Base-by-base conservation (phyloP, 129 eudicot species). In the Ambrosia trifida region DNA sequence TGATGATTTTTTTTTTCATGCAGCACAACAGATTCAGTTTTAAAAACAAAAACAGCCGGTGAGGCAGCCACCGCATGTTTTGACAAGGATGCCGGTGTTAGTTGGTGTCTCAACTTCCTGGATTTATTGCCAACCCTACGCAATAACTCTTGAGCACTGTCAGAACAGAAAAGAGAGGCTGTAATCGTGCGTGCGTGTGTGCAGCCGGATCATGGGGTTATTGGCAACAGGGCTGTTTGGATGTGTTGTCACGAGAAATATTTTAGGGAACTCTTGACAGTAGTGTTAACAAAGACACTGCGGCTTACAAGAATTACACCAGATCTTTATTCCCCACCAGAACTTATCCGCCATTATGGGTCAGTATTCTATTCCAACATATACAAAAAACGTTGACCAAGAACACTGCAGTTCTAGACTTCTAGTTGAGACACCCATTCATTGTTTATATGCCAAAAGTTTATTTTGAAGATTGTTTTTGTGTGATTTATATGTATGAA, bases 391-490 rank as follows among this genome's bases (percentile, higher is more conserved):
- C 83, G 84, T 79, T 87, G 10, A 77, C 79, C 1, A 17, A 64
- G 7, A 73, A 81, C 7, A 81, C 83, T 7, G 88, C 92, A 5
- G 89, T 87, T 56, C 79, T 83, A 58, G 87, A 5, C 86, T 87
- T 56, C 79, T 83, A 58, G 87, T 89, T 14, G 92, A 86, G 79
- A 86, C 91, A 0, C 84, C 86, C 86, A 83, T 35, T 86, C 88
- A 0, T 86, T 86, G 91, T 86, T 86, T 66, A 86, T 83, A 58
- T 86, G 91, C 66, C 88, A 86, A 80, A 86, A 86, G 63, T 63
- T 83, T 40, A 81, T 24, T 24, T 24, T 24, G 1, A 24, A 24
- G 28, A 24, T 24, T 24, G 28, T 24, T 24, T 24, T 24, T 1
- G 28, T 0, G 28, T 24, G 28, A 24, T 24, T 24, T 24, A 75